These are phyloP conservation scores for Priceomyces carsonii DNA, from an alignment of 805 yeast genomes.

Conservation along the genomic window DNA sequence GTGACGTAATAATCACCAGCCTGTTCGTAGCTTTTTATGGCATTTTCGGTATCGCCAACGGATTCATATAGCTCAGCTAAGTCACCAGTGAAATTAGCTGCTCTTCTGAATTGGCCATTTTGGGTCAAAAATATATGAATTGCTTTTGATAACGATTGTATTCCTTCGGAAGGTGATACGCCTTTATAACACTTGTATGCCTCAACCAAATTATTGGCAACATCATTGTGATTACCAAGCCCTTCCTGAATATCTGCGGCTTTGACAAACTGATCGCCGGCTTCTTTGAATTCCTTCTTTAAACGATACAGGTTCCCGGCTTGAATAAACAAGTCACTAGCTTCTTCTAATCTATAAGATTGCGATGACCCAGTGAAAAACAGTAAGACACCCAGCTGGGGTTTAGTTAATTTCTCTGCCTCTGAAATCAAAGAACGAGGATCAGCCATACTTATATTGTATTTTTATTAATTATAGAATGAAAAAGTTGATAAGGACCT, in stretches of 20 bases:
- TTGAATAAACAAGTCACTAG: constrained; percentile 83
- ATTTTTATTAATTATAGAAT: too few species aligned
- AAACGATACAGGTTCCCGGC: constrained; percentile 91
- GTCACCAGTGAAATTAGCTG: constrained; percentile 92
- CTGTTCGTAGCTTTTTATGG: constrained; percentile 77
- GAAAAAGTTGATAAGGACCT: too few species aligned
- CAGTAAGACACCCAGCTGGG: constrained; percentile 70
- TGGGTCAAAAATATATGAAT: constrained; percentile 75
- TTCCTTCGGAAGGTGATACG: constrained; percentile 75
- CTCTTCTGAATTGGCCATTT: constrained; percentile 94
- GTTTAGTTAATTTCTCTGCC: constrained; percentile 48
- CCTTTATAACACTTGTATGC: constrained; percentile 84
- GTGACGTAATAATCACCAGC: constrained; percentile 96
- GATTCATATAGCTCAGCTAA: constrained; percentile 84
- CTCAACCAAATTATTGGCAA: constrained; percentile 85
- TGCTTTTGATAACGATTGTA: constrained; percentile 72
- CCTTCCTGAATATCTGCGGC: constrained; percentile 81
- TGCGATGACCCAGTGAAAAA: constrained; percentile 63
- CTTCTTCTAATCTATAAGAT: constrained; percentile 77
- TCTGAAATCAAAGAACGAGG: constrained; percentile 46
- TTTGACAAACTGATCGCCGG: constrained; percentile 81
- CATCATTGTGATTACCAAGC: constrained; percentile 83
- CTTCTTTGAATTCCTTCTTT: constrained; percentile 67
- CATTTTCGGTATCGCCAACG: constrained; percentile 63
- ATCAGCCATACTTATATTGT: constrained; percentile 49